Conservation (phyloP, 495 filamentous ascomycete species). For the Penicillium nucicola region DNA sequence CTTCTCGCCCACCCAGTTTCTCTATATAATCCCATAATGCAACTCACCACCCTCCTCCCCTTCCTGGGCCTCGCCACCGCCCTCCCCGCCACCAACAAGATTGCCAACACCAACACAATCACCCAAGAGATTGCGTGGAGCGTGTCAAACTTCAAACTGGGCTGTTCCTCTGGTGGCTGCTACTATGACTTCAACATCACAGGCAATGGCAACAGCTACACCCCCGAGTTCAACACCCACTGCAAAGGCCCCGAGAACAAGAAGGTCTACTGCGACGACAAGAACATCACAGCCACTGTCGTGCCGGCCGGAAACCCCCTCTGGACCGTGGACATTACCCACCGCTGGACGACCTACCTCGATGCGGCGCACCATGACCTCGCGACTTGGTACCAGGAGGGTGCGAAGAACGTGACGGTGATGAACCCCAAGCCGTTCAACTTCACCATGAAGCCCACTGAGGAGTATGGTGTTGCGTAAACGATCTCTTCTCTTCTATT, state of each 20-base stretch:
- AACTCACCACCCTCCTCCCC: constrained; percentile 29
- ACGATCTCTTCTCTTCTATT: background rate
- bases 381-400: constrained; percentile 9
- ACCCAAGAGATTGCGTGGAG: constrained; percentile 30
- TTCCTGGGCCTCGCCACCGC: constrained; percentile 18
- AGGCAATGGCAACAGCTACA: constrained; percentile 22
- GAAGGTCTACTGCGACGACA: constrained; percentile 25
- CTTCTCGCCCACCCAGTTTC: background rate
- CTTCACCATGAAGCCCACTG: constrained; percentile 23
- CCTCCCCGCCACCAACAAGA: constrained; percentile 23
- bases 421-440: constrained; percentile 1
- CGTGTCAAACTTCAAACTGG: constrained; percentile 30
- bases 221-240: constrained; percentile 40
- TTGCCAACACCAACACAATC: constrained; percentile 13
- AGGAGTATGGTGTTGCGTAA: constrained; percentile 29
- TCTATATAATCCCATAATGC: constrained; percentile 19
- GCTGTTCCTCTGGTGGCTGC: constrained; percentile 36
- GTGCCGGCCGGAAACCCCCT: constrained; percentile 15
- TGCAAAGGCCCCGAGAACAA: constrained; percentile 33
- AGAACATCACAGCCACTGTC: constrained; percentile 26
- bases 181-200: constrained; percentile 36
- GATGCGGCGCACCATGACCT: constrained; percentile 9
- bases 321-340: constrained; percentile 37
- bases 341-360: constrained; percentile 25
- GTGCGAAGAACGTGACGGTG: constrained; percentile 6